Base-by-base conservation (phyloP, 73 alveolate species). In the Uronychia binucleata region DNA sequence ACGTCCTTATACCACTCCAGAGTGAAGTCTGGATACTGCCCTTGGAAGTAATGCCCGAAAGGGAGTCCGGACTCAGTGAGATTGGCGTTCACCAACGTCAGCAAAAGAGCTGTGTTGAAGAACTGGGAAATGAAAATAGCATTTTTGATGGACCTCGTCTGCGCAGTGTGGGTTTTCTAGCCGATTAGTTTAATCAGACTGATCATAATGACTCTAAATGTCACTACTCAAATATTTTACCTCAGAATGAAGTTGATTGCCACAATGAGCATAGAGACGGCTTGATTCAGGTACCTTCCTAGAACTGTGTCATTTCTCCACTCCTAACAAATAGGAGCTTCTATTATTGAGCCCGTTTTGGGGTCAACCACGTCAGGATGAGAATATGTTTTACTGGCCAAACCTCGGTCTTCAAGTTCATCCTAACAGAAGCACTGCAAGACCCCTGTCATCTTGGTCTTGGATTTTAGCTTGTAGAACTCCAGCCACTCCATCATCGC, bases 1-100 rank as follows among this genome's bases (percentile, higher is more conserved):
- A 90, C 84, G 74, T 90, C 92, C 58, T 75, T 31, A 30, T 88
- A 88, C 94, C 94, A 88, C 34, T 86, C 85, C 81, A 80, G 28
- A 25, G 89, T 78, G 77, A 88, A 88, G 80, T 88, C 94, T 28
- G 88, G 91, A 77, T 83, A 83, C 30, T 79, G 58, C 0, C 94
- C 94, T 28, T 88, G 59, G 77, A 82, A 82, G 57, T 28, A 5
- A 30, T 1, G 5, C 1, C 87, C 87, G 78, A 83, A 83, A 25
- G 82, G 86, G 14, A 85, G 31, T 1, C 32, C 28, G n/a, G 28
- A 29, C n/a, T 75, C 81, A n/a, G 58, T 1, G 58, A 75, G 57
- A 29, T 75, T 75, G 8, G 81, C 81, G 5, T 75, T 26, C 81
- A 75, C 81, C 26, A 75, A 31, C 35, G 32, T 26, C 30, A 75